phyloP scores from a whole-genome alignment of 2,329 filamentous ascomycete species.

The Rhexocercosporidium sp. region DNA sequence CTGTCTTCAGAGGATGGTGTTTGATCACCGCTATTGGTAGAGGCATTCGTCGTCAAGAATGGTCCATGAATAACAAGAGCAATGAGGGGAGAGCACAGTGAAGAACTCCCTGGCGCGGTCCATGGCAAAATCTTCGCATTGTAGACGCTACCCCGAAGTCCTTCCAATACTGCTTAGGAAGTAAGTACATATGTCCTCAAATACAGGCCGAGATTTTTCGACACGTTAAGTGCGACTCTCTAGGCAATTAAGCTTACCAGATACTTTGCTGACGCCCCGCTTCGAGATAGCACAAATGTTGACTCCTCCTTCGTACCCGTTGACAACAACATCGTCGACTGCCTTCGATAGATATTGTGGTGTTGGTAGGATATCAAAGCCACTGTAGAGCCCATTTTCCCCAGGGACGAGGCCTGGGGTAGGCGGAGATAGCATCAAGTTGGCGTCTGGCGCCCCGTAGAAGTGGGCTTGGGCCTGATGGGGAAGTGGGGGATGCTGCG shows the following conservation, averaged over 20 bases:
- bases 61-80: conserved; percentile 83
- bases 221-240: too few relatives aligned
- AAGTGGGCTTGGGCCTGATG: conserved; percentile 80
- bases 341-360: conserved; percentile 39
- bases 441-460: conserved; percentile 75
- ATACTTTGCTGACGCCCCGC: conserved; percentile 71
- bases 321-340: conserved; percentile 70
- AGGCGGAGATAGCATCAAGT: conserved; percentile 58
- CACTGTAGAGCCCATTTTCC: conserved; percentile 77
- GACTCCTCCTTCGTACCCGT: conserved; percentile 81
- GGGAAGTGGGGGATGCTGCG: conserved; percentile 67
- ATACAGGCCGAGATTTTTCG: too few relatives aligned
- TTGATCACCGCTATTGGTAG: conserved; percentile 31
- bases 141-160: conserved; percentile 78
- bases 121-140: conserved; percentile 84
- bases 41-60: conserved; percentile 48
- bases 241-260: conserved; percentile 46
- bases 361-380: conserved; percentile 73
- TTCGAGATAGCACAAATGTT: conserved; percentile 77
- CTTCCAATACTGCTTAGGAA: conserved; percentile 57
- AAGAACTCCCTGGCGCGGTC: conserved; percentile 58
- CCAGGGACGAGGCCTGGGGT: conserved; percentile 64
- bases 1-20: conserved; percentile 30
- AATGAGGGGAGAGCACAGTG: conserved; percentile 71
- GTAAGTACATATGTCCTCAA: background rate